Percentiles rank a stretch among this genome's conserved stretches.
Conservation (phyloP, 1,139 yeast species). For the Starmera stellimalicola region DNA sequence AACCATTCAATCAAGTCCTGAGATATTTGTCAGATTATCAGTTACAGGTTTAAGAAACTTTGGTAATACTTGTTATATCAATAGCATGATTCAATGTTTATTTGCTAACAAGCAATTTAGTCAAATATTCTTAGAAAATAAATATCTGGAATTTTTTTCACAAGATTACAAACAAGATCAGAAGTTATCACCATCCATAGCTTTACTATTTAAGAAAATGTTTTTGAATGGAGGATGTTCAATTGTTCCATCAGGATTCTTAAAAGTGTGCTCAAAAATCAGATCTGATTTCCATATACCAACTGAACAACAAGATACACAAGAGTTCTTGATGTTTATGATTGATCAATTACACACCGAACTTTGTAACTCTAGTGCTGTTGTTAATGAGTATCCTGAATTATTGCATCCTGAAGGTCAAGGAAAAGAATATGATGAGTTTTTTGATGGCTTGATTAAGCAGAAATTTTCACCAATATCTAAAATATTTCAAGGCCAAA, state of each 20-base stretch:
- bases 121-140: slow-evolving; percentile 31
- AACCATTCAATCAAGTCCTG: slow-evolving; percentile 31
- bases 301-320: slow-evolving; percentile 70
- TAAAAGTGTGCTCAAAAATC: slow-evolving; percentile 40
- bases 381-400: slow-evolving; percentile 28
- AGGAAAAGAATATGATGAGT: slow-evolving; percentile 43
- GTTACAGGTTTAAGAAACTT: slow-evolving; percentile 60
- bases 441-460: slow-evolving; percentile 45
- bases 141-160: slow-evolving; percentile 30
- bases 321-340: slow-evolving; percentile 58
- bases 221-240: slow-evolving; percentile 47
- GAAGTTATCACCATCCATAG: slow-evolving; percentile 36
- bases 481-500: slow-evolving; percentile 57
- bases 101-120: slow-evolving; percentile 43
- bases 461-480: slow-evolving; percentile 58
- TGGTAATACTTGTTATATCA: slow-evolving; percentile 69
- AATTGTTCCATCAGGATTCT: slow-evolving; percentile 56
- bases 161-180: slow-evolving; percentile 24
- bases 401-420: slow-evolving; percentile 26
- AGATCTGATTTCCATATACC: slow-evolving; percentile 65
- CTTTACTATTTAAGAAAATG: slow-evolving; percentile 38
- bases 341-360: slow-evolving; percentile 68
- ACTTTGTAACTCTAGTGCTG: slow-evolving; percentile 31
- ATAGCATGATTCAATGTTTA: slow-evolving; percentile 57
- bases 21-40: slow-evolving; percentile 29